Evolutionary conservation across 1,284 basidiomycete species (phyloP).

Genomic region (Pseudomicrostroma phylloplanum): DNA sequence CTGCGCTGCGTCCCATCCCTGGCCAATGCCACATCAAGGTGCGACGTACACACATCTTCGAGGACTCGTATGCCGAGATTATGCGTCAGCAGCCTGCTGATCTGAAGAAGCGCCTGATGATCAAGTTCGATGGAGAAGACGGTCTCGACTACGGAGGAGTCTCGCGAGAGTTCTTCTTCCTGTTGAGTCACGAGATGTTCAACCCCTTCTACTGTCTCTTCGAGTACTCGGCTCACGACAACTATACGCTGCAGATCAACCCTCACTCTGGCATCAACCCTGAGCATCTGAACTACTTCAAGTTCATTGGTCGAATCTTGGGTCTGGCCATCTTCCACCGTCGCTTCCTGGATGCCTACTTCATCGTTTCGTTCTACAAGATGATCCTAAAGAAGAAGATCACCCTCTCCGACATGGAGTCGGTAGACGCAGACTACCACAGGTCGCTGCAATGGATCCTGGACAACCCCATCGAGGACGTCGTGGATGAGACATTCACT

Average conservation of each 20-base stretch:
- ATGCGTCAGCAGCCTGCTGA: slow-evolving; percentile 92
- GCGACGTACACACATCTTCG: slow-evolving; percentile 83
- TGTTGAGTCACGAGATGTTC: slow-evolving; percentile 82
- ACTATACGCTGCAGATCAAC: slow-evolving; percentile 97
- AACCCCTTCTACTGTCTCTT: slow-evolving; percentile 86
- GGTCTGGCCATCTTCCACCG: slow-evolving; percentile 97
- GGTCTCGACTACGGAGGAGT: slow-evolving; percentile 97
- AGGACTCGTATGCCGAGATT: slow-evolving; percentile 91
- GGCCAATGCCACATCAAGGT: slow-evolving; percentile 98
- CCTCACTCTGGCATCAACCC: slow-evolving; percentile 96
- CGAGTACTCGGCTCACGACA: slow-evolving; percentile 98
- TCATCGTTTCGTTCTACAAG: slow-evolving; percentile 98
- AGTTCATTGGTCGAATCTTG: slow-evolving; percentile 90
- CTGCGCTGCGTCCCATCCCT: slow-evolving; percentile 69
- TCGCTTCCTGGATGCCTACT: slow-evolving; percentile 97
- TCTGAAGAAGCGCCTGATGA: slow-evolving; percentile 92
- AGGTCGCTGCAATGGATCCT: slow-evolving; percentile 91
- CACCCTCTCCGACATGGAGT: slow-evolving; percentile 45
- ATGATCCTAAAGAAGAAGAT: slow-evolving; percentile 61
- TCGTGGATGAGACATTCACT: slow-evolving; percentile 49
- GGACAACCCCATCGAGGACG: slow-evolving; percentile 47
- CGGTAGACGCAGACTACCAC: slow-evolving; percentile 59
- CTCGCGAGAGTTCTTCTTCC: slow-evolving; percentile 99
- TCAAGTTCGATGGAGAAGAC: slow-evolving; percentile 98
- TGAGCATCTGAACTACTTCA: slow-evolving; percentile 99